phyloP scores from a whole-genome alignment of 1,284 basidiomycete genomes.

The Sphagnurus paluster region DNA sequence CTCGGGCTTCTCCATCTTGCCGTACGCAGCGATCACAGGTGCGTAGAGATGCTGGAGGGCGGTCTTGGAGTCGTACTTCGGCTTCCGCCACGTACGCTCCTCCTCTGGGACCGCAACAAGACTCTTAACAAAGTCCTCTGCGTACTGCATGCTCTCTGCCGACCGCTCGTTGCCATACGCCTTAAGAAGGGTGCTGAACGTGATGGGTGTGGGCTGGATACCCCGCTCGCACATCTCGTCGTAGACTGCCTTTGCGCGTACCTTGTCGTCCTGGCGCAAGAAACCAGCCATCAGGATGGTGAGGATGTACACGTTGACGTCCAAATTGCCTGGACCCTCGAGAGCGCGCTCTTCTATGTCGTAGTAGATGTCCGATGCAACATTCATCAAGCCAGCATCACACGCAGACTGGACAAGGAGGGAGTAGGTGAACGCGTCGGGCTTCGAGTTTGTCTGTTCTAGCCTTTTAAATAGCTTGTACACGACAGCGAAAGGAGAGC shows the following conservation, averaged over 20 bases:
- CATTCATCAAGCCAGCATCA: constrained; percentile 68
- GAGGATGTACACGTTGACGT: constrained; percentile 62
- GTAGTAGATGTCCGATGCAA: constrained; percentile 68
- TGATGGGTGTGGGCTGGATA: constrained; percentile 70
- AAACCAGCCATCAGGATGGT: constrained; percentile 88
- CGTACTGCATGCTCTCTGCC: constrained; percentile 51
- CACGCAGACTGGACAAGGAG: constrained; percentile 84
- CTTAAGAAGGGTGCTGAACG: constrained; percentile 71
- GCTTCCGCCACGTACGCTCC: constrained; percentile 39
- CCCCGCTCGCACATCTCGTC: constrained; percentile 73
- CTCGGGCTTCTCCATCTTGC: constrained; percentile 44
- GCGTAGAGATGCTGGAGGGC: constrained; percentile 59
- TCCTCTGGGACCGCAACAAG: constrained; percentile 40
- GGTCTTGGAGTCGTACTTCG: constrained; percentile 36
- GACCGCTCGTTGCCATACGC: constrained; percentile 55
- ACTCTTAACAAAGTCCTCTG: constrained; percentile 61
- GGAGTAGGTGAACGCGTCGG: constrained; percentile 71
- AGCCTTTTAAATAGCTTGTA: constrained; percentile 66
- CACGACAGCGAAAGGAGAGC: constrained; percentile 74
- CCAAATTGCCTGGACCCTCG: constrained; percentile 36
- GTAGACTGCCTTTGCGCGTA: constrained; percentile 67
- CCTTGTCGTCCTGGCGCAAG: constrained; percentile 57
- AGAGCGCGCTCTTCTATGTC: constrained; percentile 58
- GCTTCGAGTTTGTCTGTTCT: constrained; percentile 47
- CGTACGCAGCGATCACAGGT: constrained; percentile 65